phyloP scores from a whole-genome alignment of 179 eudicot species.

The Carnegiea gigantea region DNA sequence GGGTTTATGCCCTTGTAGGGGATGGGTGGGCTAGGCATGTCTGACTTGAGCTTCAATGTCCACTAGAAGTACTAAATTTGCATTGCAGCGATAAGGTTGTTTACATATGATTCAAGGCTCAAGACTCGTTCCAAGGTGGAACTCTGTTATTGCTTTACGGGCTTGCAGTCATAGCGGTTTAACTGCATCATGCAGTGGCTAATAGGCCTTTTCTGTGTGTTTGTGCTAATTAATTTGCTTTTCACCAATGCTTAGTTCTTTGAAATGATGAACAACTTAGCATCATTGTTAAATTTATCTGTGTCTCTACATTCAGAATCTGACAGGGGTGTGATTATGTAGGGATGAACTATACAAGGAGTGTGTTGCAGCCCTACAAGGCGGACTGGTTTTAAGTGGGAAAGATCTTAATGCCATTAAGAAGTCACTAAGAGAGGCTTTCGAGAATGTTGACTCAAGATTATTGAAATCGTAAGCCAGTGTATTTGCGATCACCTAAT shows the following conservation, averaged over 20 bases:
- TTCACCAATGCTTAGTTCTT: not conserved
- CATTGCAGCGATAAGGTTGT: not conserved
- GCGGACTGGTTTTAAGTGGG: conserved; percentile 52
- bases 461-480: conserved; percentile 59
- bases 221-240: not conserved
- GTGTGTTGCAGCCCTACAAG: conserved; percentile 74
- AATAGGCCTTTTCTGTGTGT: too few relatives aligned
- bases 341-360: conserved; percentile 97
- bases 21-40: not conserved
- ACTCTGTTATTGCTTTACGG: too few relatives aligned
- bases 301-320: too few relatives aligned
- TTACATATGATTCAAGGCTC: too few relatives aligned
- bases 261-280: not conserved
- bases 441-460: conserved; percentile 65
- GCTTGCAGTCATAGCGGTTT: too few relatives aligned
- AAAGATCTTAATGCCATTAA: conserved; percentile 55
- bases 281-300: too few relatives aligned
- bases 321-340: not conserved
- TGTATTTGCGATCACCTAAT: not conserved
- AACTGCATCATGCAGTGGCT: too few relatives aligned
- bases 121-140: too few relatives aligned
- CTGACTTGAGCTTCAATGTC: not conserved
- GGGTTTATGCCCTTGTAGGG: not conserved
- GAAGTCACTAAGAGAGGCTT: conserved; percentile 60
- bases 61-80: not conserved